Conservation (phyloP, 2,329 filamentous ascomycete genomes). For the Talaromyces sp. region DNA sequence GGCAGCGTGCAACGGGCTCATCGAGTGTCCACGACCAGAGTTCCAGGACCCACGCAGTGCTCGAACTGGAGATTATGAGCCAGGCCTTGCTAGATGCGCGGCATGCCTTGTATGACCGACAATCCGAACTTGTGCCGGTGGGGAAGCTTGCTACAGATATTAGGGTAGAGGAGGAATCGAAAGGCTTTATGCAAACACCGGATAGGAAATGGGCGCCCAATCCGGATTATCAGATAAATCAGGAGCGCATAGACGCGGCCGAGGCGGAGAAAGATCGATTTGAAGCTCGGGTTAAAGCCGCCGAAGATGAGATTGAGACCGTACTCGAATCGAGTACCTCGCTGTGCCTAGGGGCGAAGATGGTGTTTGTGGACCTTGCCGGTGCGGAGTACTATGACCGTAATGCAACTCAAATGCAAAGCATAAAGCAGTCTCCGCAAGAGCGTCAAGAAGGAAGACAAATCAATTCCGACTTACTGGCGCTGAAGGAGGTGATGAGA, state of each 20-base stretch:
- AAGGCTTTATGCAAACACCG: constrained; percentile 23
- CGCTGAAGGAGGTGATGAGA: constrained; percentile 45
- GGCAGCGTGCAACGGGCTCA: constrained; percentile 30
- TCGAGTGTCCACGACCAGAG: constrained; percentile 43
- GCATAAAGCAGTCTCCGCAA: constrained; percentile 22
- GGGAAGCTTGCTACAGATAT: constrained; percentile 41
- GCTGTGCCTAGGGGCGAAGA: constrained; percentile 36
- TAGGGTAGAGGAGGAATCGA: constrained; percentile 36
- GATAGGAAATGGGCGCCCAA: constrained; percentile 33
- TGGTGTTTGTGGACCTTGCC: constrained; percentile 45
- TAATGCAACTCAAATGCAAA: constrained; percentile 24
- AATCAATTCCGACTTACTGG: constrained; percentile 44
- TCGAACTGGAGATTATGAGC: constrained; percentile 42
- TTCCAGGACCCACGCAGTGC: constrained; percentile 42
- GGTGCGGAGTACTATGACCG: constrained; percentile 41
- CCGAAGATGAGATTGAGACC: constrained; percentile 29
- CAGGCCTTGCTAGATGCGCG: constrained; percentile 32
- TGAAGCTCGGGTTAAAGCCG: constrained; percentile 30
- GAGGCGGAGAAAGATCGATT: constrained; percentile 36
- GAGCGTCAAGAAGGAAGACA: constrained; percentile 40
- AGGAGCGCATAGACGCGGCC: constrained; percentile 36
- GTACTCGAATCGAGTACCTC: constrained; percentile 22
- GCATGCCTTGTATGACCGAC: constrained; percentile 36
- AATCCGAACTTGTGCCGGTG: constrained; percentile 44
- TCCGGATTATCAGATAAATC: constrained; percentile 33